A percentile compares a stretch with the other conserved stretches of the same genome.
Evolutionary conservation across 2,329 filamentous ascomycete genomes (phyloP).

Genomic region (Cercospora sesami): DNA sequence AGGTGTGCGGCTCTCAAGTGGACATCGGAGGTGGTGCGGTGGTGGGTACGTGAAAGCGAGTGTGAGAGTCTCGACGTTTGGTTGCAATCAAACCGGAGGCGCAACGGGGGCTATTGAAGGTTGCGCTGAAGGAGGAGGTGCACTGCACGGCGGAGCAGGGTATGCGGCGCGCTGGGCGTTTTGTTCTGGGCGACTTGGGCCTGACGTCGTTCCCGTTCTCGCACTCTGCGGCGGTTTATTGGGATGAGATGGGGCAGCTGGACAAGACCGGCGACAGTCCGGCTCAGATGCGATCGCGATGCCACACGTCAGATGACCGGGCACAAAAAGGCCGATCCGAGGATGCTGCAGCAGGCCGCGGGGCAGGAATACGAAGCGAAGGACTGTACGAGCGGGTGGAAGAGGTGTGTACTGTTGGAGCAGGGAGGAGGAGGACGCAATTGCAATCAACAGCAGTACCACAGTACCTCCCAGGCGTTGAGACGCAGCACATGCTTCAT

Average conservation of each 20-base stretch:
- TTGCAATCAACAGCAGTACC: not conserved
- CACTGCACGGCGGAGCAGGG: not conserved
- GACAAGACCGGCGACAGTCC: not conserved
- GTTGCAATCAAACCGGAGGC: not conserved
- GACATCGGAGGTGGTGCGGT: not conserved
- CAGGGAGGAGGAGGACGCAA: not conserved
- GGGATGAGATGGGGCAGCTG: not conserved
- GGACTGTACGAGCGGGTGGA: not conserved
- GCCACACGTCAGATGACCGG: conserved; percentile 1
- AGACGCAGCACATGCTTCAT: not conserved
- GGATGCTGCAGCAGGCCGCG: not conserved
- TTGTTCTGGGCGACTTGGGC: not conserved
- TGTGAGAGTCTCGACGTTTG: not conserved
- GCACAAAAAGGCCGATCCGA: not conserved
- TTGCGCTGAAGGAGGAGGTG: not conserved
- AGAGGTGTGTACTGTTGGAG: not conserved
- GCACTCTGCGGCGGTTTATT: not conserved
- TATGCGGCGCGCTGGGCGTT: not conserved
- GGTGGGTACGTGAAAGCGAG: not conserved
- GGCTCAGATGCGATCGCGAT: not conserved
- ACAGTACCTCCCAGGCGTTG: not conserved
- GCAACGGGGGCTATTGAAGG: conserved; percentile 1
- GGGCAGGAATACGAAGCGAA: not conserved
- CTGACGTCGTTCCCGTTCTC: conserved; percentile 8
- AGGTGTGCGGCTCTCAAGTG: not conserved